Evolutionary conservation across 1,284 basidiomycete genomes (phyloP).

Genomic region (Gymnopus androsaceus): DNA sequence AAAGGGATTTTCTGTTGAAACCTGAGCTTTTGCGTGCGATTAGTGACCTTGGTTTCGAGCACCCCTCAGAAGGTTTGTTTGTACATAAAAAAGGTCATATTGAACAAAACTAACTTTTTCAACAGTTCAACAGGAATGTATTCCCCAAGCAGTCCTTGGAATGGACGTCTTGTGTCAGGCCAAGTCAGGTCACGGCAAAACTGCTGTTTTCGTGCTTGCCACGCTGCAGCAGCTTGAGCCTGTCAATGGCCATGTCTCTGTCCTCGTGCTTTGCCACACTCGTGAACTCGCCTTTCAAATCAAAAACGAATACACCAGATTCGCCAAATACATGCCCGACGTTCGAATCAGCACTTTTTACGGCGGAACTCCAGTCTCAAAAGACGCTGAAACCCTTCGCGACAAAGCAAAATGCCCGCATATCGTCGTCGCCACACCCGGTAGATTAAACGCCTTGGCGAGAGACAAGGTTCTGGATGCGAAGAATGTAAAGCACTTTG

Average conservation of each 20-base stretch:
- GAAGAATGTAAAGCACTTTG: conserved; percentile 97
- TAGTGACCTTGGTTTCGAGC: conserved; percentile 98
- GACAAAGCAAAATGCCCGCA: conserved; percentile 99
- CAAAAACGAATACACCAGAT: conserved; percentile 99
- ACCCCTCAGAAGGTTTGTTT: conserved; percentile 93
- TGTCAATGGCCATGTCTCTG: conserved; percentile 96
- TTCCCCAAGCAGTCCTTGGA: conserved; percentile 98
- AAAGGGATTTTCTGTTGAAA: conserved; percentile 94
- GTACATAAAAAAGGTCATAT: background rate
- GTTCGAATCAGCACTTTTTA: conserved; percentile 98
- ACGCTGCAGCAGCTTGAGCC: conserved; percentile 98
- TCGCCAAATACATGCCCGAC: conserved; percentile 99
- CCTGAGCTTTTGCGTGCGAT: conserved; percentile 97
- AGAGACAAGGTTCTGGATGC: conserved; percentile 93
- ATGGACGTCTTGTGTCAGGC: conserved; percentile 99
- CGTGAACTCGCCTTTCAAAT: conserved; percentile 99
- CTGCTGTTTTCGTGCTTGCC: conserved; percentile 97
- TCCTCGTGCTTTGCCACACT: conserved; percentile 98
- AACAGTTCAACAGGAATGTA: conserved; percentile 99
- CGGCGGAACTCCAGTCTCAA: conserved; percentile 93
- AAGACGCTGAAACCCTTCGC: conserved; percentile 92
- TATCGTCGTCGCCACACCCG: conserved; percentile 97
- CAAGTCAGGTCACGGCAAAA: conserved; percentile 99
- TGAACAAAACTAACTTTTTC: background rate
- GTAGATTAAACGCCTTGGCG: conserved; percentile 89